phyloP scores from a whole-genome alignment of 352 stramenopile species.

The Phytophthora pistaciae region DNA sequence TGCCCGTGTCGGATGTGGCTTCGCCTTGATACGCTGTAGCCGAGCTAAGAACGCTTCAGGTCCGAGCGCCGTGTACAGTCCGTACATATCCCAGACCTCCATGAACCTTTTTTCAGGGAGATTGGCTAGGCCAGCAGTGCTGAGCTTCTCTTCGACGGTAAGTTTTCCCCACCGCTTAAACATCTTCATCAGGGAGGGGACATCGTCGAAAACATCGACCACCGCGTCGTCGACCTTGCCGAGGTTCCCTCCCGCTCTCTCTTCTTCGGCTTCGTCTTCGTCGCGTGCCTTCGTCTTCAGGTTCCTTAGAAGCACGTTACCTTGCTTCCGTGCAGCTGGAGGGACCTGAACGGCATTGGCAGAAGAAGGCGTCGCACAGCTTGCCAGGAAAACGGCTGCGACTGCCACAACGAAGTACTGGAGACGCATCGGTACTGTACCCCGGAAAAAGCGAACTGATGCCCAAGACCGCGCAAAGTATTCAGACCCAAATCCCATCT shows the following conservation, averaged over 20 bases:
- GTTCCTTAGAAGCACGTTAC: not conserved
- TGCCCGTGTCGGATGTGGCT: not conserved
- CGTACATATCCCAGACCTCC: conserved; percentile 13
- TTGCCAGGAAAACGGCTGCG: not conserved
- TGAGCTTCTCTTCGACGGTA: conserved; percentile 4
- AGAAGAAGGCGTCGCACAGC: not conserved
- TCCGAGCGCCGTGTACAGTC: conserved; percentile 1
- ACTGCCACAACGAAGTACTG: not conserved
- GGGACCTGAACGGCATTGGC: not conserved
- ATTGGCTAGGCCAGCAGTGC: conserved; percentile 1
- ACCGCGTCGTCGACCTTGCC: conserved; percentile 15
- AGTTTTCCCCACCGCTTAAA: conserved; percentile 7
- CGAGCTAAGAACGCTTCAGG: not conserved
- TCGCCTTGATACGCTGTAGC: not conserved
- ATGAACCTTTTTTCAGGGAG: conserved; percentile 1
- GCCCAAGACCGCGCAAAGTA: not conserved
- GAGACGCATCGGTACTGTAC: not conserved
- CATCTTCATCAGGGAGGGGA: conserved; percentile 1
- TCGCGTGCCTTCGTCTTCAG: not conserved
- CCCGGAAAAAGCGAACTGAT: not conserved
- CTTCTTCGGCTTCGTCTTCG: conserved; percentile 2
- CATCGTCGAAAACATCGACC: conserved; percentile 8
- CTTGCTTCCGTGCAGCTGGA: not conserved
- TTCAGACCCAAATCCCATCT: not conserved
- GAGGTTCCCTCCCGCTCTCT: conserved; percentile 7